Evolutionary conservation across 2,329 filamentous ascomycete species (phyloP), one percentile per base, ranked within the genome.

Genomic region (Fusarium euwallaceae): DNA sequence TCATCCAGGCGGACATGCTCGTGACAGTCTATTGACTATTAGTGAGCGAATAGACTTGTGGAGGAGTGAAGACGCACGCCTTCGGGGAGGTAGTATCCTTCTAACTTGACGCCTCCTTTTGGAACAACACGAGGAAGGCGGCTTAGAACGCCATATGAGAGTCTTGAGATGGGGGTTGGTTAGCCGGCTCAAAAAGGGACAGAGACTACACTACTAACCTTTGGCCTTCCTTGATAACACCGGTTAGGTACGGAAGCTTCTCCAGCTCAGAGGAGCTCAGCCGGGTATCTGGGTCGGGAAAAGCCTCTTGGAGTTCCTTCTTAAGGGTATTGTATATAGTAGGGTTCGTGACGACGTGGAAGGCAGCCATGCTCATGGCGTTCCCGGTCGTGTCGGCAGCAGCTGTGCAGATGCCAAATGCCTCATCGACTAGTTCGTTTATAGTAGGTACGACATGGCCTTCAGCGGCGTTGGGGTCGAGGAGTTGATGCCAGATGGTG

Each of bases 1-100:
- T 69, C 67, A 69, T 69, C 63, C 58, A 69, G n/a, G 67, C 66
- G 20, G 63, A 66, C 67, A 62, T 69, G 58, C 67, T 69, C 32
- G 65, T 60, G 4, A 66, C 41, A 7, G 67, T 53, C 67, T 69
- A 0, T 4, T 4, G 1, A 0, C 5, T 27, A 1, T 61, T 56
- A 69, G 56, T 14, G 9, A 68, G 43, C 16, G n/a, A 4, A 14
- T 14, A 12, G 16, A 4, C 2, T n/a, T 32, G n/a, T 37, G 4
- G n/a, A 2, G 17, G 6, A 9, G 2, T 16, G 41, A 9, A 8
- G 9, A 55, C 53, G 1, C 64, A 70, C 67, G 20, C 59, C 51
- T 60, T 64, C 29, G 3, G 59, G 64, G 4, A 70, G 64, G n/a
- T 70, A 64, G n/a, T 67, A 27, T 4, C 64, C 64, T 14, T 70